Evolutionary conservation across 2,329 filamentous ascomycete genomes (phyloP), one percentile per base, ranked within the genome.

Genomic region (Aspergillus jensenii): DNA sequence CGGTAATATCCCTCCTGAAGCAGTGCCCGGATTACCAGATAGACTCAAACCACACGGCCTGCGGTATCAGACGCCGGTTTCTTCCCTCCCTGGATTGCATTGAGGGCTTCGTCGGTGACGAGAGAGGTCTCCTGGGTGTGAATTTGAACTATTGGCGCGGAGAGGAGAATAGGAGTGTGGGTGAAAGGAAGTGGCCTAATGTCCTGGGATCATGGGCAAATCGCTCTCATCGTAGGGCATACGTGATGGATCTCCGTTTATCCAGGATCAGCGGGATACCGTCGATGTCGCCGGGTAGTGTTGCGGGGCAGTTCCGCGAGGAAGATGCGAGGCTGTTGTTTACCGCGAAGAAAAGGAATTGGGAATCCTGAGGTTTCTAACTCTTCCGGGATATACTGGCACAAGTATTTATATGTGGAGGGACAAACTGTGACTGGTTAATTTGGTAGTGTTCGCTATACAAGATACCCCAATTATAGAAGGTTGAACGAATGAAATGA

Each of bases 21-120:
- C 68, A 75, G 58, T 75, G 70, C 49, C 76, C 77, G 2, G 73
- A 75, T 35, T 78, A 78, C 59, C 74, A 78, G 56, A 71, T 79
- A 37, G 77, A 79, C 58, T 56, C 62, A 2, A 72, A 74, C 53
- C 77, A 79, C 52, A 65, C 65, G 3, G 74, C 75, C 35, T 79
- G 77, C 57, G 77, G 77, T 3, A 68, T 78, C 14, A 65, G 75
- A 19, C 76, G 75, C 25, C 71, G 75, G 7, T 64, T 79, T 8
- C 65, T 77, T 8, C 72, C 74, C 3, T 62, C 74, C 2, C 62
- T 79, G 5, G 74, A 76, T 39, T 71, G 68, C 21, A 69, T 78
- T 37, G 72, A 76, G 52, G 67, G 69, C 19, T 76, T 74, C 55
- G 62, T 74, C 3, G 65, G 67, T 23, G 70, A 74, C 49, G 60